Percentiles rank a stretch among this genome's conserved stretches.
phyloP scores from a whole-genome alignment of 495 filamentous ascomycete species.

The Aspergillus taichungensis region DNA sequence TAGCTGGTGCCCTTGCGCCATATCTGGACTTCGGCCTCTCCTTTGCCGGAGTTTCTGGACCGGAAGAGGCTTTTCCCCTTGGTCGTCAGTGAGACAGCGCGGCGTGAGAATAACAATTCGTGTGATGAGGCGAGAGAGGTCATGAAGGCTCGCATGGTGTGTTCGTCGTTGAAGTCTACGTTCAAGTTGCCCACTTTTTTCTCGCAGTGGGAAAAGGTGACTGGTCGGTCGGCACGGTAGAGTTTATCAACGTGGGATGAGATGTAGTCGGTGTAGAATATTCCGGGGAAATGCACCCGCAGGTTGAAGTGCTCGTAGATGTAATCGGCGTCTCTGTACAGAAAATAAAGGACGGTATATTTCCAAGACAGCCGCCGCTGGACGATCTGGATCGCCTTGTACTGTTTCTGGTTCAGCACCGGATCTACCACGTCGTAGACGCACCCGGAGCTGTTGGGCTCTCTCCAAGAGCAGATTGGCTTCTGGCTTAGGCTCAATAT shows the following conservation, averaged over 20 bases:
- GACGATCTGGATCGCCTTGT: constrained; percentile 24
- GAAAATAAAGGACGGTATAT: constrained; percentile 23
- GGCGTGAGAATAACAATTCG: constrained; percentile 26
- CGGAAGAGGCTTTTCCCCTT: constrained; percentile 19
- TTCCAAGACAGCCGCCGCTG: constrained; percentile 22
- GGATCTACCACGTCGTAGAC: constrained; percentile 29
- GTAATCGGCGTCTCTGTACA: constrained; percentile 29
- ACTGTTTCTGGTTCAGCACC: constrained; percentile 25
- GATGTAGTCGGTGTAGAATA: constrained; percentile 29
- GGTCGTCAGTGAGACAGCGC: constrained; percentile 20
- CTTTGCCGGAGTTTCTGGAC: constrained; percentile 22
- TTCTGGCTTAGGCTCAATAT: constrained; percentile 17
- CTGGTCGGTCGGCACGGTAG: constrained; percentile 18
- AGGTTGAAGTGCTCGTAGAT: constrained; percentile 17
- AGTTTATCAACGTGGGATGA: constrained; percentile 30
- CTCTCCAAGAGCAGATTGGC: constrained; percentile 19
- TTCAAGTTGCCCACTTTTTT: constrained; percentile 15
- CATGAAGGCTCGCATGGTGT: constrained; percentile 19
- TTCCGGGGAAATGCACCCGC: constrained; percentile 21
- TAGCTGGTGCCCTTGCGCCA: constrained; percentile 20
- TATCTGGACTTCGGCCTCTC: constrained; percentile 25
- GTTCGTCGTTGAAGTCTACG: constrained; percentile 21
- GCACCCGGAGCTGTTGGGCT: constrained; percentile 16
- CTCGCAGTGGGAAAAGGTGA: constrained; percentile 30
- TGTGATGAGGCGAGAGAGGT: constrained; percentile 22